Percentiles rank a stretch among this genome's conserved stretches.
Evolutionary conservation across 805 yeast genomes (phyloP).

Genomic region (Zygosaccharomyces bailii): DNA sequence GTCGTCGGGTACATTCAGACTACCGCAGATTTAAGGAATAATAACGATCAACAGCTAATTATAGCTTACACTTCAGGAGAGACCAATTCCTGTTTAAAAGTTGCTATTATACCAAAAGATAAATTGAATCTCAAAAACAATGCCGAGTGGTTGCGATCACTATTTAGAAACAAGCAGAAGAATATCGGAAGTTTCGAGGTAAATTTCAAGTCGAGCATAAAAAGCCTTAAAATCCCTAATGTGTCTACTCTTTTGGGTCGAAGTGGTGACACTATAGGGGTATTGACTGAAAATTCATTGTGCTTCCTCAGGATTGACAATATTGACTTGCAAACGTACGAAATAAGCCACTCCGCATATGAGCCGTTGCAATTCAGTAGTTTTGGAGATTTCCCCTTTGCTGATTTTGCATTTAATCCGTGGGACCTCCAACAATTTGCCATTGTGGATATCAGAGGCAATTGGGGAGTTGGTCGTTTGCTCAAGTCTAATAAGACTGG

Average conservation of each 20-base stretch:
- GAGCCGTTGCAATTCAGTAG: conserved; percentile 25
- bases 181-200: conserved; percentile 11
- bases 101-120: conserved; percentile 12
- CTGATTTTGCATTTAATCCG: conserved; percentile 47
- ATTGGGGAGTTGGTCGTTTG: conserved; percentile 43
- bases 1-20: conserved; percentile 26
- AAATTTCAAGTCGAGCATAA: conserved; percentile 39
- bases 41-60: conserved; percentile 20
- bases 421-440: conserved; percentile 40
- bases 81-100: conserved; percentile 18
- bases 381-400: conserved; percentile 38
- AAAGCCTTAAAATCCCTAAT: conserved; percentile 39
- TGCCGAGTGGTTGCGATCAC: conserved; percentile 2
- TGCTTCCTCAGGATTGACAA: conserved; percentile 35
- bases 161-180: not conserved
- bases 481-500: conserved; percentile 17
- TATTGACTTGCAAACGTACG: conserved; percentile 12
- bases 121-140: conserved; percentile 1
- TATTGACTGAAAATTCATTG: conserved; percentile 40
- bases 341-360: conserved; percentile 20
- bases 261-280: conserved; percentile 33
- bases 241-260: conserved; percentile 24
- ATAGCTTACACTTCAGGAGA: conserved; percentile 26
- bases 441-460: conserved; percentile 51
- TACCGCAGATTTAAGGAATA: conserved; percentile 21